A percentile compares a stretch with the other conserved stretches of the same genome.
Evolutionary conservation across 176 grass and related monocot species (phyloP).

Genomic region (Oryza officinalis): DNA sequence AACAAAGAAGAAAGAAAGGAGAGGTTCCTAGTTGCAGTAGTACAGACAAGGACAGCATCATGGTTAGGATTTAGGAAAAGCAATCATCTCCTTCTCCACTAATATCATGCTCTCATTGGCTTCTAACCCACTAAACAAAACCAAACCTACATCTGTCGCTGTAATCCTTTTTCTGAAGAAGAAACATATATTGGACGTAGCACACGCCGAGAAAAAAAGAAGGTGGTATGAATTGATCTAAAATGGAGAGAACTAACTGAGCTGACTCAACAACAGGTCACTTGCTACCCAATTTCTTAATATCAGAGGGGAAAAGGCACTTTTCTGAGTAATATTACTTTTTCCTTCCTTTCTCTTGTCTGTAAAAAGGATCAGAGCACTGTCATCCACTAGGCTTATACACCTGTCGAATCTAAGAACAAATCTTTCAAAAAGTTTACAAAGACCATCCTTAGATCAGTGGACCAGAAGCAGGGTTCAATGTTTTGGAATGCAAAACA

Average conservation of each 20-base stretch:
- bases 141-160: neutral
- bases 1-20: neutral
- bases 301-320: neutral
- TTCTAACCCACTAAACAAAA: slow-evolving; percentile 11
- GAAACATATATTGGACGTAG: neutral
- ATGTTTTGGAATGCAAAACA: neutral
- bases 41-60: slow-evolving; percentile 2
- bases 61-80: slow-evolving; percentile 34
- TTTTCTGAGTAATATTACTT: neutral
- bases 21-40: neutral
- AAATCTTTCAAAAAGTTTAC: neutral
- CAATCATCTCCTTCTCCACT: neutral
- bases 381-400: neutral
- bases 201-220: neutral
- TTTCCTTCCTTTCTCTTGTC: neutral
- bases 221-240: slow-evolving; percentile 2
- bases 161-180: neutral
- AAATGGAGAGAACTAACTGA: neutral
- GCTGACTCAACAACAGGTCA: slow-evolving; percentile 33
- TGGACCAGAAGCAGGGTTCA: neutral
- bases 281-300: neutral
- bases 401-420: neutral
- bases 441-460: neutral
- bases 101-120: slow-evolving; percentile 11
- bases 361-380: neutral